A percentile compares a stretch with the other conserved stretches of the same genome.
Evolutionary conservation across 805 yeast genomes (phyloP).

Genomic region (Saturnispora serradocipensis): DNA sequence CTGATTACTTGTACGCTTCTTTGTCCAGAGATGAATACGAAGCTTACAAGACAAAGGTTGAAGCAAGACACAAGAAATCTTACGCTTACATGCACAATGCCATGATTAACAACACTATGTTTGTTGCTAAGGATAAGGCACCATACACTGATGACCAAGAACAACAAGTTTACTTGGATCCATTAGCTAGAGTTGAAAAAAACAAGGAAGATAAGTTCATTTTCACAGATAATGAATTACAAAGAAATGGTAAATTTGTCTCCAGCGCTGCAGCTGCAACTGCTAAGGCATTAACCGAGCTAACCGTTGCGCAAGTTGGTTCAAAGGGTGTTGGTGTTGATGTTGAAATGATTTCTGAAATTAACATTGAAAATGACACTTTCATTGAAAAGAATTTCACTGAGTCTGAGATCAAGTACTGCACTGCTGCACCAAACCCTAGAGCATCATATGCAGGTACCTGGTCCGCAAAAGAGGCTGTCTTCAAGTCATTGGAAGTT

Average conservation of each 20-base stretch:
- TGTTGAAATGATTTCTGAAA: conserved; percentile 76
- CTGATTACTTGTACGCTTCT: conserved; percentile 86
- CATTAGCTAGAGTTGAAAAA: conserved; percentile 66
- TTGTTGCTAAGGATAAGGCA: conserved; percentile 86
- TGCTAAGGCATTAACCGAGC: conserved; percentile 47
- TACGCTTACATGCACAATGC: conserved; percentile 96
- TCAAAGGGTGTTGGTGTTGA: conserved; percentile 89
- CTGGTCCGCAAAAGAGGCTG: conserved; percentile 99
- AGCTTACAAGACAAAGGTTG: conserved; percentile 49
- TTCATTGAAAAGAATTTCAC: conserved; percentile 93
- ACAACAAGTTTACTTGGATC: conserved; percentile 87
- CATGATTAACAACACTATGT: conserved; percentile 80
- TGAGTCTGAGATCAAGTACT: conserved; percentile 66
- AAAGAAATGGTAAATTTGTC: conserved; percentile 35
- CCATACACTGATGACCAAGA: conserved; percentile 89
- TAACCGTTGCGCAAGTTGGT: conserved; percentile 38
- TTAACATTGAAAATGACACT: conserved; percentile 82
- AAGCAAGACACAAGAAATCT: conserved; percentile 76
- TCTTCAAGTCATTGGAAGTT: conserved; percentile 89
- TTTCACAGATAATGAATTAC: conserved; percentile 44
- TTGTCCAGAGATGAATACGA: conserved; percentile 65
- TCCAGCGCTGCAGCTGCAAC: conserved; percentile 45
- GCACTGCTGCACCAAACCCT: conserved; percentile 62
- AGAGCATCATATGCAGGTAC: conserved; percentile 93
- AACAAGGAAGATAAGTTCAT: conserved; percentile 31